A percentile compares a stretch with the other conserved stretches of the same genome.
These are phyloP conservation scores for Intubia oerlemansii DNA, from an alignment of 2,329 filamentous ascomycete genomes.

Conservation along the genomic window DNA sequence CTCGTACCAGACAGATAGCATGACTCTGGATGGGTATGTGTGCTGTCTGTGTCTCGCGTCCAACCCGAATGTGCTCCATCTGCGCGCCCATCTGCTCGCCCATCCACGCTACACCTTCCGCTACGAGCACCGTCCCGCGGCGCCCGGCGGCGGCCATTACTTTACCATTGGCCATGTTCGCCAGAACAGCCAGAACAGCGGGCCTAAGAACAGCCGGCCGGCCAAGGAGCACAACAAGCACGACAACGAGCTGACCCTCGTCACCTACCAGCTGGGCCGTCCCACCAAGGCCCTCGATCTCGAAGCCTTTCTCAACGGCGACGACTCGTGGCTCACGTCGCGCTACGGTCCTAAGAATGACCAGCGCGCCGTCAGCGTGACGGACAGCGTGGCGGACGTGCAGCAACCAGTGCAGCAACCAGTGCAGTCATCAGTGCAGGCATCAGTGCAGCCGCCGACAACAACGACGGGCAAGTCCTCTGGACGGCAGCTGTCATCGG, in stretches of 20 bases:
- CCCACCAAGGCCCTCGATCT: conserved; percentile 23
- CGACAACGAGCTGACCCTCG: conserved; percentile 20
- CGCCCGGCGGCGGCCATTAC: conserved; percentile 10
- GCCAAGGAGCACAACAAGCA: conserved; percentile 7
- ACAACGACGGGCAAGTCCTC: too few relatives aligned
- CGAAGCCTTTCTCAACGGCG: conserved; percentile 20
- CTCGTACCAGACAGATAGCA: conserved; percentile 20
- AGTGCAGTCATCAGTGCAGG: too few relatives aligned
- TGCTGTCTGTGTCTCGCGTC: conserved; percentile 28
- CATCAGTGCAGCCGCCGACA: background rate
- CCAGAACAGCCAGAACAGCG: too few relatives aligned
- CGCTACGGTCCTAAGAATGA: conserved; percentile 20
- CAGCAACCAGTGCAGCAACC: too few relatives aligned
- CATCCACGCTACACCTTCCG: conserved; percentile 24
- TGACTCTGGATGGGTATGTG: conserved; percentile 24
- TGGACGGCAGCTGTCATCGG: background rate
- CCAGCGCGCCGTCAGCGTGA: conserved; percentile 1
- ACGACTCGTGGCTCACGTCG: conserved; percentile 22
- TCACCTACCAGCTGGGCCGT: conserved; percentile 21
- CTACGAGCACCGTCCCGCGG: conserved; percentile 16
- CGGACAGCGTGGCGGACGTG: too few relatives aligned
- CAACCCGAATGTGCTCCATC: conserved; percentile 23
- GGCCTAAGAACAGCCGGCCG: too few relatives aligned
- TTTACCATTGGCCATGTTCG: too few relatives aligned
- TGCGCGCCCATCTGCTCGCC: conserved; percentile 25